Conservation (phyloP, 176 grass and related monocot species). For the Chrysopogon serrulatus region DNA sequence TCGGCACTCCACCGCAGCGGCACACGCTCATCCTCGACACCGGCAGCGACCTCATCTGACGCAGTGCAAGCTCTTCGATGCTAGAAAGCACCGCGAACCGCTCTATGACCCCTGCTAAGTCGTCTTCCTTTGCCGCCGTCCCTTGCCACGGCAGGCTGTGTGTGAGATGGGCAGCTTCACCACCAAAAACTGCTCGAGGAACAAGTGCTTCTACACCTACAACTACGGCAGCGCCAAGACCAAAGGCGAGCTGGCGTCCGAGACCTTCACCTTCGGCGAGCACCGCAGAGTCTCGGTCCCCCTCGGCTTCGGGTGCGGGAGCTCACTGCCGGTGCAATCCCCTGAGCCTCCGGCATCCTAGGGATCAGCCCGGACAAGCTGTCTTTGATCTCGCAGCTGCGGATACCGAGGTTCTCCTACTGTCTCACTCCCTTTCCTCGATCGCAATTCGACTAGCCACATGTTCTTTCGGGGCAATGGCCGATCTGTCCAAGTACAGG, state of each 20-base stretch:
- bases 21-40: conserved; percentile 43
- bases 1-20: conserved; percentile 43
- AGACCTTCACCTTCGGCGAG: conserved; percentile 49
- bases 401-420: conserved; percentile 7
- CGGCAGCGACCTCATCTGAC: conserved; percentile 61
- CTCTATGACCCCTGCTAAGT: conserved; percentile 43
- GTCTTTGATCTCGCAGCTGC: conserved; percentile 5
- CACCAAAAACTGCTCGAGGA: conserved; percentile 15
- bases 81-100: background rate
- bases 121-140: conserved; percentile 23
- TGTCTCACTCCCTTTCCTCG: conserved; percentile 20
- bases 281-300: background rate
- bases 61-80: conserved; percentile 43
- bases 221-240: conserved; percentile 27
- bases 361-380: conserved; percentile 23
- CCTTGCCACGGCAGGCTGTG: conserved; percentile 42
- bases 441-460: background rate
- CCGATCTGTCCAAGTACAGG: conserved; percentile 17
- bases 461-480: conserved; percentile 9
- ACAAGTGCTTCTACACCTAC: conserved; percentile 37
- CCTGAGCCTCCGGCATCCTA: conserved; percentile 11
- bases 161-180: conserved; percentile 21
- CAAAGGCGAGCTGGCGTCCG: conserved; percentile 28
- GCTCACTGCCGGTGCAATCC: background rate
- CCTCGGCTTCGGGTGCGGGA: conserved; percentile 35